Base-by-base conservation (phyloP, 2,329 filamentous ascomycete species). In the Fusarium odoratissimum region DNA sequence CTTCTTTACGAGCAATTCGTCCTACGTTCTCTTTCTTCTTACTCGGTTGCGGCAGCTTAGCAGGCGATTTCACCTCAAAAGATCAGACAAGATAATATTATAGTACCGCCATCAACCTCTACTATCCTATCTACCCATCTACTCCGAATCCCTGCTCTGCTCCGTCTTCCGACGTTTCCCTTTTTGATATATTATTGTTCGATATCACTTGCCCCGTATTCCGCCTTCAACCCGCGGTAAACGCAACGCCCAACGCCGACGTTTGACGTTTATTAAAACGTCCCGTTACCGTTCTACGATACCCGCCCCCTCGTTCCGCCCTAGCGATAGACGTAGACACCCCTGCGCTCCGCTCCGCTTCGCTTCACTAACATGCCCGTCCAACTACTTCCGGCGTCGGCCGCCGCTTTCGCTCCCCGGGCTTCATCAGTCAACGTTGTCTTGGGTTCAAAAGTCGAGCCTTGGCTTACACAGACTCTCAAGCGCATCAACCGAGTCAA, bases 401-500 rank as follows among this genome's bases (percentile, higher is more conserved):
- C 96, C 76, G 95, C 95, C 71, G 95, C 96, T 79, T 99, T 98
- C 86, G 95, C 95, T 78, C 95, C 95, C 77, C 91, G 96, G 79
- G 89, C 90, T 67, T 94, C 94, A 54, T 95, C 94, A 31, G 95
- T 97, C 83, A 98, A 97, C 82, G 94, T 99, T 76, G 96, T 99
- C 68, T 88, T 99, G 79, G 93, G 92, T 80, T 92, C 92, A 81
- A 97, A 96, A 86, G 91, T 97, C 79, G 95, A 98, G 85, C 93
- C 95, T 67, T 99, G 96, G 96, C 89, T 98, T 83, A 99, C 96
- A 40, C 93, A 95, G 81, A 97, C 95, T 16, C 88, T 99, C 79
- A 98, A 98, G 89, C 92, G 96, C 82, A 95, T 98, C 86, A 98
- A 97, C 88, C 91, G 93, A 76, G 91, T 98, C 79, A 99, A 98